These are phyloP conservation scores for Pseudomicrostroma phylloplanum DNA, from an alignment of 1,284 basidiomycete species.

Conservation along the genomic window DNA sequence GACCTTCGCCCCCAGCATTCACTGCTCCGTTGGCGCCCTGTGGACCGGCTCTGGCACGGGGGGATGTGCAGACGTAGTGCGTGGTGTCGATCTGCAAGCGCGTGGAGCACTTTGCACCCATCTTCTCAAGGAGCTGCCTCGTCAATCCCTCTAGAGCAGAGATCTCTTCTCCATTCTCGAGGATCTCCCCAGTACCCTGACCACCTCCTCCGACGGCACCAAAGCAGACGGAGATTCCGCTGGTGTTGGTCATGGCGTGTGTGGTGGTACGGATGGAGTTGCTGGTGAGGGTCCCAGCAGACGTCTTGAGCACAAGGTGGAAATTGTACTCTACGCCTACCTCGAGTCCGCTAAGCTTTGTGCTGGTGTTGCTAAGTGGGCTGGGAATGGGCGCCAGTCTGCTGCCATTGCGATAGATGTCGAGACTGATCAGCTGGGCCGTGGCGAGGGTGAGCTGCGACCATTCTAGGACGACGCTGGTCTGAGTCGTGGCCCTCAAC, in stretches of 20 bases:
- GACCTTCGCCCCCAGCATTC: constrained; percentile 7
- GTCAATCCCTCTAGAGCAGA: constrained; percentile 24
- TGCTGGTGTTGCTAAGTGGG: constrained; percentile 44
- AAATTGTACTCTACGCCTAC: constrained; percentile 47
- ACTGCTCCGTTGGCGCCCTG: not conserved
- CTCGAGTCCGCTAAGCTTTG: constrained; percentile 45
- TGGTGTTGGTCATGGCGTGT: constrained; percentile 45
- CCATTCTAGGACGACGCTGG: constrained; percentile 48
- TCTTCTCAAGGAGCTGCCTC: constrained; percentile 25
- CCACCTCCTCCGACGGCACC: constrained; percentile 30
- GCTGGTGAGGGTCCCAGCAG: constrained; percentile 40
- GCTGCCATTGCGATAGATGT: constrained; percentile 46
- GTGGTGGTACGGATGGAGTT: constrained; percentile 37
- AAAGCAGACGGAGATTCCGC: constrained; percentile 46
- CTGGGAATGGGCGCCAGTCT: constrained; percentile 46
- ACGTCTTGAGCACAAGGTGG: constrained; percentile 47
- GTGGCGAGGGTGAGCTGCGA: constrained; percentile 40
- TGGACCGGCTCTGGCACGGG: constrained; percentile 23
- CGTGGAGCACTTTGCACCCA: constrained; percentile 62
- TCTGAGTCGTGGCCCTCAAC: constrained; percentile 47
- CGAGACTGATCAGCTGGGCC: constrained; percentile 38
- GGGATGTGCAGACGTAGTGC: constrained; percentile 42
- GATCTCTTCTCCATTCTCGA: constrained; percentile 6
- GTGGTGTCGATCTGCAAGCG: constrained; percentile 70
- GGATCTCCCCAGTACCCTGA: constrained; percentile 6